Evolutionary conservation across 1,284 basidiomycete species (phyloP).

Genomic region (Microbotryomycetes sp.): DNA sequence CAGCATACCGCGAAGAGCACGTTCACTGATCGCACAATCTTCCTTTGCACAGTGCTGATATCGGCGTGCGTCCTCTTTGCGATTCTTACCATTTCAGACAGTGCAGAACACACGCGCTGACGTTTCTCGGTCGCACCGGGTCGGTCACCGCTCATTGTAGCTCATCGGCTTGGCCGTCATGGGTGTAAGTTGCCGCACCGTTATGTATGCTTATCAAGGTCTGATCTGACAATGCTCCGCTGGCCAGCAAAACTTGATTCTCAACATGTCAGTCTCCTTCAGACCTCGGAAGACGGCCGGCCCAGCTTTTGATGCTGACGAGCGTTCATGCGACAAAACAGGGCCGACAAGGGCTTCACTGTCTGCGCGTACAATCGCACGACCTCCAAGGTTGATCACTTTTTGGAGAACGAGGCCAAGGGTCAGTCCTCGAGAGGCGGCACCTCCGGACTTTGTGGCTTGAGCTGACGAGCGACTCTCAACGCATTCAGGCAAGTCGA

Average conservation of each 20-base stretch:
- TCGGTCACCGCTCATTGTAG: conserved; percentile 1
- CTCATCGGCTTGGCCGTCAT: conserved; percentile 95
- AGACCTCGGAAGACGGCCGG: too few species aligned
- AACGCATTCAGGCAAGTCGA: conserved; percentile 65
- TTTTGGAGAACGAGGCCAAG: conserved; percentile 96
- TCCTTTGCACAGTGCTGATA: conserved; percentile 64
- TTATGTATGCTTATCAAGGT: not conserved
- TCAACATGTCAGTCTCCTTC: conserved; percentile 78
- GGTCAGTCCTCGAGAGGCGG: conserved; percentile 49
- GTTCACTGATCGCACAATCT: too few species aligned
- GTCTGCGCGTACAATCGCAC: conserved; percentile 98
- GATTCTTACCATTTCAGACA: not conserved
- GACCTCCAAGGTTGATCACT: conserved; percentile 88
- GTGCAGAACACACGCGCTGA: not conserved
- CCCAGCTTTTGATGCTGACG: not conserved
- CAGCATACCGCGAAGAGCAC: too few species aligned
- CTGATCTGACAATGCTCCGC: conserved; percentile 7
- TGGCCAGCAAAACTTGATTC: conserved; percentile 89
- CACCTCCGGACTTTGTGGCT: not conserved
- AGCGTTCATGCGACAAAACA: not conserved
- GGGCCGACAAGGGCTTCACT: conserved; percentile 94
- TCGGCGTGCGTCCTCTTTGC: conserved; percentile 48
- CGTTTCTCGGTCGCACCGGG: not conserved
- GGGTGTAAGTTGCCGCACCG: conserved; percentile 43
- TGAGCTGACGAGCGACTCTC: not conserved